Base-by-base conservation (phyloP, 2,329 filamentous ascomycete species). In the Monosporascus sp. region DNA sequence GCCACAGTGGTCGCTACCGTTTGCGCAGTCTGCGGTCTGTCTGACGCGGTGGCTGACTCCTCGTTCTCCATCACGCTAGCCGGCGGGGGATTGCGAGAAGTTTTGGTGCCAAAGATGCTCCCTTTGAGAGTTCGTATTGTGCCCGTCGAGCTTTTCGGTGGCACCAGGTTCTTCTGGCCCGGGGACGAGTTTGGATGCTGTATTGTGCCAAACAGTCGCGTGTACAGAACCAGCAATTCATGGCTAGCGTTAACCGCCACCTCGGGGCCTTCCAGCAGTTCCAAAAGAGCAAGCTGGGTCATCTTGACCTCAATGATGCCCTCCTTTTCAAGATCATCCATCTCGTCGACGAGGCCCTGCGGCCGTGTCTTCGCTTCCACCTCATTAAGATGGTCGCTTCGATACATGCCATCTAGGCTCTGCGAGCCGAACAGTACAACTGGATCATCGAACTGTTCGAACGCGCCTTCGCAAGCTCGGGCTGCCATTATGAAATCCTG, bases 231-330 rank as follows among this genome's bases (percentile, higher is more conserved):
- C 20, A 99, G 74, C 40, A 99, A 77, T 69, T 97, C 91, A 59
- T 90, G 85, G 66, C 89, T 92, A 55, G 88, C 86, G 66, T 96
- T 96, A 49, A 97, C 89, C 18, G 94, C 93, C 53, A 87, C 83
- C 54, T 90, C 86, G 0, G 91, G 85, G 1, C 91, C 91, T 66
- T 97, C 91, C 3, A 90, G 74, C 17, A 94, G 74, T 70, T 97
- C 93, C 3, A 94, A 72, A 20, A 99, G 79, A 4, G 88, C 81
- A 55, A 99, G 77, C 65, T 97, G 92, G 11, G 93, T 97, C 83
- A 97, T 96, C 70, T 96, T 96, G 56, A 97, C 85, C 69, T 97
- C 89, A n/a, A 99, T 73, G 43, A 99, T 86, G 48, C 84, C 82
- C 68, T 92, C 89, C 66, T 91, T 95, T 66, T 97, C 92, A 26